Percentiles rank a stretch among this genome's conserved stretches.
Conservation (phyloP, 148 eudicot species). For the Cornus florida region DNA sequence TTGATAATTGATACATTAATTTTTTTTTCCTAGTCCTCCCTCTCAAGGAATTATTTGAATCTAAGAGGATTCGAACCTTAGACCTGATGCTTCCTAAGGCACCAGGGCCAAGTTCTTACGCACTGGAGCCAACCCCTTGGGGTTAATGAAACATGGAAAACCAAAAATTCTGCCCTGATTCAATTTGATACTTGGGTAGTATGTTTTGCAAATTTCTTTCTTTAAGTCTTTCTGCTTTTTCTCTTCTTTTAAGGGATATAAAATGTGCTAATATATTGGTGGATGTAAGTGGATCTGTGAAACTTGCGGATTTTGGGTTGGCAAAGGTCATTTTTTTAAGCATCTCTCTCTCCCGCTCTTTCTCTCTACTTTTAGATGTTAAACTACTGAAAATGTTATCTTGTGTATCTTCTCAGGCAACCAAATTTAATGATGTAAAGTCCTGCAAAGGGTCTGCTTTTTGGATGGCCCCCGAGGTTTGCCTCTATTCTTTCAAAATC, state of each 20-base stretch:
- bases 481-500: slow-evolving; percentile 16
- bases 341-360: not conserved
- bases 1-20: too few relatives aligned
- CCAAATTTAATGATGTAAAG: slow-evolving; percentile 69
- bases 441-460: slow-evolving; percentile 91
- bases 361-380: not conserved
- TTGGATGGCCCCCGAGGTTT: slow-evolving; percentile 94
- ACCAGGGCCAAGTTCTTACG: too few relatives aligned
- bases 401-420: slow-evolving; percentile 42
- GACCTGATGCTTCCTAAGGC: too few relatives aligned
- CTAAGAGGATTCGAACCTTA: too few relatives aligned
- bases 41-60: too few relatives aligned
- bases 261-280: slow-evolving; percentile 73
- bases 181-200: not conserved
- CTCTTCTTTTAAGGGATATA: slow-evolving; percentile 48
- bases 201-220: not conserved
- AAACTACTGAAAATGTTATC: not conserved
- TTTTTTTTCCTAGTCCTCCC: too few relatives aligned
- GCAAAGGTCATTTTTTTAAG: slow-evolving; percentile 50
- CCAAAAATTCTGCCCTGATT: too few relatives aligned
- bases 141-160: not conserved
- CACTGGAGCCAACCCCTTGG: too few relatives aligned
- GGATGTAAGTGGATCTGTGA: slow-evolving; percentile 55
- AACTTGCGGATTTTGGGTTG: slow-evolving; percentile 73
- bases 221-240: slow-evolving; percentile 8